Conservation (phyloP, 164 flowering plant genomes). For the Euptelea pleiosperma region DNA sequence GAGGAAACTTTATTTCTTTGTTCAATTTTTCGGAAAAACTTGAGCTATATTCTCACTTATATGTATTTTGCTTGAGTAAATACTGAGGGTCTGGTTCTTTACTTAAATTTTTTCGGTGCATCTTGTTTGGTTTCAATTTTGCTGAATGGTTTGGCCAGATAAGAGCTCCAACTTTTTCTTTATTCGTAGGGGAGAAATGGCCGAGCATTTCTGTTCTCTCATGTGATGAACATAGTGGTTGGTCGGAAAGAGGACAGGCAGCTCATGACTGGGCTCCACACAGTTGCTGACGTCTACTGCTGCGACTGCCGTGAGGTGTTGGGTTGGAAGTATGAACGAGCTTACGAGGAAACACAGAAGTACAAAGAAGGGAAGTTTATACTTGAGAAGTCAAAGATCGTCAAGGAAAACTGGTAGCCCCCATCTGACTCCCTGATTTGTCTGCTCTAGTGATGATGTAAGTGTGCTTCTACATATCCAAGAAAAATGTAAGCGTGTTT, state of each 20-base stretch:
- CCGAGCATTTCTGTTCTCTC: constrained; percentile 53
- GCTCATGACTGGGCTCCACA: constrained; percentile 55
- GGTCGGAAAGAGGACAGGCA: constrained; percentile 55
- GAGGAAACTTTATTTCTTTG: neutral
- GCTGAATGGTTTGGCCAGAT: constrained; percentile 2
- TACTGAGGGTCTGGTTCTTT: neutral
- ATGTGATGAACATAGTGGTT: constrained; percentile 47
- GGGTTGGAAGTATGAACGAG: constrained; percentile 63
- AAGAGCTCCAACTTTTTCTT: neutral
- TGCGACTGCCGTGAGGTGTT: constrained; percentile 47
- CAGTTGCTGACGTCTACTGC: constrained; percentile 56
- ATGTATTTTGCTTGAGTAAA: neutral
- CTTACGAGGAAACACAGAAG: constrained; percentile 55
- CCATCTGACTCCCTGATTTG: neutral
- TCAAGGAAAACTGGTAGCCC: constrained; percentile 46
- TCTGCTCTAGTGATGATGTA: constrained; percentile 9
- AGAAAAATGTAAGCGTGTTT: too few species aligned
- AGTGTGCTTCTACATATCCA: constrained; percentile 22
- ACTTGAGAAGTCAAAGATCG: constrained; percentile 53
- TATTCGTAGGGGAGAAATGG: constrained; percentile 40
- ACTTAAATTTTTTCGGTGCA: neutral
- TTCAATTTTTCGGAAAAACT: neutral
- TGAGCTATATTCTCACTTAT: too few species aligned
- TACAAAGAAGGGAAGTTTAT: constrained; percentile 65
- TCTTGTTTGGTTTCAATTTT: neutral